A percentile compares a stretch with the other conserved stretches of the same genome.
phyloP scores from a whole-genome alignment of 805 yeast genomes.

The Spathaspora passalidarum region DNA sequence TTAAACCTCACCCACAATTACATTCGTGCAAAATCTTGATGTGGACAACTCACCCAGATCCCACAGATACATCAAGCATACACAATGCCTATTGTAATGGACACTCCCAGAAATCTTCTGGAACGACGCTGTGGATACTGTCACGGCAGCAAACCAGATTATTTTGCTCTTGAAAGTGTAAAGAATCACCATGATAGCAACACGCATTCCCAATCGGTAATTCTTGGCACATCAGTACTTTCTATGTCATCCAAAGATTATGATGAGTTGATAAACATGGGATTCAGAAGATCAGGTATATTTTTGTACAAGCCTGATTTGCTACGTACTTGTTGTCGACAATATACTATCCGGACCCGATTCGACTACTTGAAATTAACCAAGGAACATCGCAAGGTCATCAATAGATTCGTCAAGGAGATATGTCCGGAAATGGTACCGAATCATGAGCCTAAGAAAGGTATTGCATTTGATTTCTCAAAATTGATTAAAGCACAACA shows the following conservation, averaged over 20 bases:
- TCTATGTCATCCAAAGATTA: slow-evolving; percentile 52
- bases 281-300: slow-evolving; percentile 77
- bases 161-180: slow-evolving; percentile 39
- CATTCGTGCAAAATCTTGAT: too few relatives aligned
- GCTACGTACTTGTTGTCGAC: slow-evolving; percentile 71
- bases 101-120: slow-evolving; percentile 39
- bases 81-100: not conserved
- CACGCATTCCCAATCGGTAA: slow-evolving; percentile 13
- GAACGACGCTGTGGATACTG: slow-evolving; percentile 73
- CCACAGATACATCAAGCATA: not conserved
- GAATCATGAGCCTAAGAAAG: slow-evolving; percentile 2
- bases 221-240: slow-evolving; percentile 40
- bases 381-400: slow-evolving; percentile 64
- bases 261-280: slow-evolving; percentile 64
- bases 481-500: slow-evolving; percentile 42
- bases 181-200: slow-evolving; percentile 8
- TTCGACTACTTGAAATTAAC: slow-evolving; percentile 42
- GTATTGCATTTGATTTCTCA: slow-evolving; percentile 17
- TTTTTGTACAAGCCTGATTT: slow-evolving; percentile 65
- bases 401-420: slow-evolving; percentile 56
- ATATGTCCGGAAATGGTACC: slow-evolving; percentile 19
- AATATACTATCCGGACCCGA: slow-evolving; percentile 71
- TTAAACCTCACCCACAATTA: not conserved
- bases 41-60: too few relatives aligned
- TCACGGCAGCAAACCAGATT: slow-evolving; percentile 40